Percentiles rank a stretch among this genome's conserved stretches.
phyloP scores from a whole-genome alignment of 495 filamentous ascomycete genomes.

The Talaromyces adpressus region DNA sequence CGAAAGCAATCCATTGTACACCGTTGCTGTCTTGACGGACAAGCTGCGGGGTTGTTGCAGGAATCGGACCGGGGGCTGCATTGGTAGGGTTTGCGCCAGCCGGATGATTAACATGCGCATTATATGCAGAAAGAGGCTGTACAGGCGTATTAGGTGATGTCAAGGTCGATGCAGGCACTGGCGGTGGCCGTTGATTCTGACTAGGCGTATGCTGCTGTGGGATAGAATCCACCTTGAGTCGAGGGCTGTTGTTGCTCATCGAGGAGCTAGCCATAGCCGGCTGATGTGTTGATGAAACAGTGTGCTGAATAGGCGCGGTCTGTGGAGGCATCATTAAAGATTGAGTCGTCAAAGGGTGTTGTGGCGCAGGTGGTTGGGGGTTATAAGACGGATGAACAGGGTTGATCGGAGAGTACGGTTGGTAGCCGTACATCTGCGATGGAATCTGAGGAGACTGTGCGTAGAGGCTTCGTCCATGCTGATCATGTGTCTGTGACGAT shows the following conservation, averaged over 20 bases:
- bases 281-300: slow-evolving; percentile 49
- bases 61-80: slow-evolving; percentile 95
- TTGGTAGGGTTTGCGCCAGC: slow-evolving; percentile 66
- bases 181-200: slow-evolving; percentile 22
- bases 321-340: slow-evolving; percentile 66
- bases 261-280: slow-evolving; percentile 7
- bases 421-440: slow-evolving; percentile 70
- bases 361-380: slow-evolving; percentile 63
- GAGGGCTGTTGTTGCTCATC: slow-evolving; percentile 29
- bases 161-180: slow-evolving; percentile 32
- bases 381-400: slow-evolving; percentile 68
- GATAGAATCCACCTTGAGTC: slow-evolving; percentile 25
- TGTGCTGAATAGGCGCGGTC: slow-evolving; percentile 22
- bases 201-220: slow-evolving; percentile 39
- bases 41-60: slow-evolving; percentile 92
- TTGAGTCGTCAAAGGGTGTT: slow-evolving; percentile 56
- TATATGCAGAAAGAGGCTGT: slow-evolving; percentile 47
- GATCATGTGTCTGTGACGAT: slow-evolving; percentile 82
- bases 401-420: slow-evolving; percentile 65
- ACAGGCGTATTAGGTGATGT: slow-evolving; percentile 34
- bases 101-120: slow-evolving; percentile 33
- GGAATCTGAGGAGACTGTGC: slow-evolving; percentile 71
- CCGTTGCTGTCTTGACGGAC: slow-evolving; percentile 94
- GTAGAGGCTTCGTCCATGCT: slow-evolving; percentile 74
- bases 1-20: slow-evolving; percentile 98